Evolutionary conservation across 148 eudicot genomes (phyloP).

Genomic region (Fallopia convolvulus): DNA sequence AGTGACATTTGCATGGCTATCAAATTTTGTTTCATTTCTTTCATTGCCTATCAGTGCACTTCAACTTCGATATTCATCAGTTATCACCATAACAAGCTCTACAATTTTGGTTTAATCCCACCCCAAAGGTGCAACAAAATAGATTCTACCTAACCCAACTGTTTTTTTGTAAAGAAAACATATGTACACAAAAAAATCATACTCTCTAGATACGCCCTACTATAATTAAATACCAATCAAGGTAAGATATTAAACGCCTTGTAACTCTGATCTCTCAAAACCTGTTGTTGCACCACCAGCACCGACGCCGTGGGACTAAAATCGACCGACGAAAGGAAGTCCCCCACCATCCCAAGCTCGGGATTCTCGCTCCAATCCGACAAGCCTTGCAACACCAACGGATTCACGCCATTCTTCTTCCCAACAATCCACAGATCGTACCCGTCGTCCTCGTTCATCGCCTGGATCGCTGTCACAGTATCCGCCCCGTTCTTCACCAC

Average conservation of each 20-base stretch:
- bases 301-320: slow-evolving; percentile 44
- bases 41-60: no score
- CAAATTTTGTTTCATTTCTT: no score
- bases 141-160: not conserved
- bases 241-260: not conserved
- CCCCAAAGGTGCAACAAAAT: not conserved
- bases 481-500: slow-evolving; percentile 62
- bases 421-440: slow-evolving; percentile 85
- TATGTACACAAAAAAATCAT: not conserved
- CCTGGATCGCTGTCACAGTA: slow-evolving; percentile 50
- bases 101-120: not conserved
- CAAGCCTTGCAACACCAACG: slow-evolving; percentile 45
- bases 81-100: not conserved
- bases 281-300: slow-evolving; percentile 74
- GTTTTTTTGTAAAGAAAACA: not conserved
- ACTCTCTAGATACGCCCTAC: not conserved
- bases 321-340: slow-evolving; percentile 52
- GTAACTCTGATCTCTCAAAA: slow-evolving; percentile 38
- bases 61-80: no score
- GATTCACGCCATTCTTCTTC: slow-evolving; percentile 55
- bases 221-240: not conserved
- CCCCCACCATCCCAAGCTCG: slow-evolving; percentile 73
- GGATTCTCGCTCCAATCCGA: slow-evolving; percentile 51
- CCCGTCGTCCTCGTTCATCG: slow-evolving; percentile 24
- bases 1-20: no score